Percentiles rank a stretch among this genome's conserved stretches.
Evolutionary conservation across 257 asterid species (phyloP).

Genomic region (Nicotiana knightiana): DNA sequence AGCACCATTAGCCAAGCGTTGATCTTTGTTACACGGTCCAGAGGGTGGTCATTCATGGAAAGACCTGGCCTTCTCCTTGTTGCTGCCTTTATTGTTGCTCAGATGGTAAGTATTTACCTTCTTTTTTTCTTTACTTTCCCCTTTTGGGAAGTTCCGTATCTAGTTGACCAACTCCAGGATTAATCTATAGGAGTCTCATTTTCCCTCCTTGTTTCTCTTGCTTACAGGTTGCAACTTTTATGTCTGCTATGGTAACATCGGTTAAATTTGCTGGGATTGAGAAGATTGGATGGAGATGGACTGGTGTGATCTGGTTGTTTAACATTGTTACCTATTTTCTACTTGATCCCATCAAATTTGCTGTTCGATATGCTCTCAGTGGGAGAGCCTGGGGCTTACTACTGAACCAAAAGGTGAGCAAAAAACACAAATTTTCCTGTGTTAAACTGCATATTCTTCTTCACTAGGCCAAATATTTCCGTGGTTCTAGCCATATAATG

Average conservation of each 20-base stretch:
- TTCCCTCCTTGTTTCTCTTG: neutral
- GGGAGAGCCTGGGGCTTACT: conserved; percentile 48
- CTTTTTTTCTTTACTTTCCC: neutral
- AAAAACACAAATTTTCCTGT: neutral
- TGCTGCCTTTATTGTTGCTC: conserved; percentile 51
- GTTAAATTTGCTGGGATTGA: conserved; percentile 28
- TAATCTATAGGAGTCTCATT: neutral
- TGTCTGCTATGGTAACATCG: conserved; percentile 39
- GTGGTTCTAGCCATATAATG: neutral
- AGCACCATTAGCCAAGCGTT: conserved; percentile 67
- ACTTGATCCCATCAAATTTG: conserved; percentile 46
- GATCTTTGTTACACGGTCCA: conserved; percentile 54
- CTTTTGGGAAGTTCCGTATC: neutral
- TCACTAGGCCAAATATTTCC: neutral
- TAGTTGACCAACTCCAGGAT: neutral
- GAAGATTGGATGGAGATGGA: conserved; percentile 49
- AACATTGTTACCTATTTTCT: conserved; percentile 34
- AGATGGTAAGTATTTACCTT: conserved; percentile 32
- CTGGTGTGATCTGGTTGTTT: conserved; percentile 44
- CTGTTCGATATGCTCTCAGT: conserved; percentile 37
- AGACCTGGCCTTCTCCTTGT: conserved; percentile 60
- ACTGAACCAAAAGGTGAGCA: conserved; percentile 28
- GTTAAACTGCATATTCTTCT: neutral
- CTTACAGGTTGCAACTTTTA: conserved; percentile 44
- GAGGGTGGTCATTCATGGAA: conserved; percentile 53